These are phyloP conservation scores for Cytospora piceae DNA, from an alignment of 2,329 filamentous ascomycete genomes.

Conservation along the genomic window DNA sequence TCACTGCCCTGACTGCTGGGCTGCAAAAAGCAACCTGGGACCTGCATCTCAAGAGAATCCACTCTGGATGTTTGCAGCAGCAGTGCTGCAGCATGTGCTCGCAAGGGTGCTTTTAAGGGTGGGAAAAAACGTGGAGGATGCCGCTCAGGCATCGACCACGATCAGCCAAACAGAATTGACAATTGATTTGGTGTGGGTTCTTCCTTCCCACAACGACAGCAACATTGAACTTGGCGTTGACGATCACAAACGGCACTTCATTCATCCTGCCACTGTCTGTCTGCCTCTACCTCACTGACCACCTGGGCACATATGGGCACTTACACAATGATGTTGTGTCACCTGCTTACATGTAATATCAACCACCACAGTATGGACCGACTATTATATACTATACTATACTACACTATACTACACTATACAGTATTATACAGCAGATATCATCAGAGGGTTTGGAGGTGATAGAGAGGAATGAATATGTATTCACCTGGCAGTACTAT, in stretches of 20 bases:
- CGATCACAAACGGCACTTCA: slow-evolving; percentile 1
- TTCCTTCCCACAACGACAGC: background rate
- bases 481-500: too few relatives aligned
- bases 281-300: too few relatives aligned
- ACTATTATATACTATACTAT: too few relatives aligned
- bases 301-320: too few relatives aligned
- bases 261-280: too few relatives aligned
- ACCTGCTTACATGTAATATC: too few relatives aligned
- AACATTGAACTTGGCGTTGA: slow-evolving; percentile 1
- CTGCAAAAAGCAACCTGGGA: background rate
- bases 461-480: too few relatives aligned
- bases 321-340: too few relatives aligned
- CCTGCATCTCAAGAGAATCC: background rate
- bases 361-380: too few relatives aligned
- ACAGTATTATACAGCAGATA: too few relatives aligned
- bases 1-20: background rate
- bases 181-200: slow-evolving; percentile 10
- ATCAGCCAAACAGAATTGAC: slow-evolving; percentile 20
- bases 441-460: too few relatives aligned
- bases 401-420: too few relatives aligned
- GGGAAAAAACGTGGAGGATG: background rate
- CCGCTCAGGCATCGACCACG: slow-evolving; percentile 16
- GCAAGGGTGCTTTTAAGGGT: background rate
- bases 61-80: background rate
- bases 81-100: background rate